A percentile compares a stretch with the other conserved stretches of the same genome.
Evolutionary conservation across 352 stramenopile genomes (phyloP).

Genomic region (Globisporangium mamillatum): DNA sequence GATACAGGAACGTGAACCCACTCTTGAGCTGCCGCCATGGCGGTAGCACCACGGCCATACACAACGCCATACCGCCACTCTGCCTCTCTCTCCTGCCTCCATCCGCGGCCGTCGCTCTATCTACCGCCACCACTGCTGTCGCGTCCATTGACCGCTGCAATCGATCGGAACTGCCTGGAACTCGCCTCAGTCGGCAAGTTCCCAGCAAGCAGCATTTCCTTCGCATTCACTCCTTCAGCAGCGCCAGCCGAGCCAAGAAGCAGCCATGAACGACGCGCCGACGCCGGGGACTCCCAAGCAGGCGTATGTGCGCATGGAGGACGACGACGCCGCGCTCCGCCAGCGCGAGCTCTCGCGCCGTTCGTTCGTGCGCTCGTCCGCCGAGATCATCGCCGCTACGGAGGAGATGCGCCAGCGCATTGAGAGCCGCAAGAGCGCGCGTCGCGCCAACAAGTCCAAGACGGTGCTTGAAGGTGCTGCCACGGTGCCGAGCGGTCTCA

Average conservation of each 20-base stretch:
- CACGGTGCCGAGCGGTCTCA: background rate
- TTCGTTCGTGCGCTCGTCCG: slow-evolving; percentile 46
- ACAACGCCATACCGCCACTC: background rate
- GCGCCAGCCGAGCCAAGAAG: too few relatives aligned
- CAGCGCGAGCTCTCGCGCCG: slow-evolving; percentile 23
- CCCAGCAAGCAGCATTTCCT: too few relatives aligned
- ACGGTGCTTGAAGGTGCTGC: background rate
- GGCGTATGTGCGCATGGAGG: slow-evolving; percentile 37
- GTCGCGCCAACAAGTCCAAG: slow-evolving; percentile 26
- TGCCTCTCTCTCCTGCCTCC: background rate
- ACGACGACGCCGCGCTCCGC: slow-evolving; percentile 18
- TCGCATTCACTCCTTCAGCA: too few relatives aligned
- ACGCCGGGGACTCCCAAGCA: slow-evolving; percentile 26
- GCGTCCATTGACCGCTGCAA: background rate
- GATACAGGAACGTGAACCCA: background rate
- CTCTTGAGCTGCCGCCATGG: background rate
- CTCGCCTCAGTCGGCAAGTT: too few relatives aligned
- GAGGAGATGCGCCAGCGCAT: slow-evolving; percentile 59
- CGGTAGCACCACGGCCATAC: too few relatives aligned
- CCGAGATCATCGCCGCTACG: slow-evolving; percentile 51
- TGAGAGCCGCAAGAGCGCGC: slow-evolving; percentile 40
- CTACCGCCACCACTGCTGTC: too few relatives aligned
- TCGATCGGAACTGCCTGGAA: too few relatives aligned
- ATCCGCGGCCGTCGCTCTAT: too few relatives aligned
- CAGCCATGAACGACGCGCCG: slow-evolving; percentile 19